phyloP scores from a whole-genome alignment of 1,284 basidiomycete species.

The Marasmius oreades region DNA sequence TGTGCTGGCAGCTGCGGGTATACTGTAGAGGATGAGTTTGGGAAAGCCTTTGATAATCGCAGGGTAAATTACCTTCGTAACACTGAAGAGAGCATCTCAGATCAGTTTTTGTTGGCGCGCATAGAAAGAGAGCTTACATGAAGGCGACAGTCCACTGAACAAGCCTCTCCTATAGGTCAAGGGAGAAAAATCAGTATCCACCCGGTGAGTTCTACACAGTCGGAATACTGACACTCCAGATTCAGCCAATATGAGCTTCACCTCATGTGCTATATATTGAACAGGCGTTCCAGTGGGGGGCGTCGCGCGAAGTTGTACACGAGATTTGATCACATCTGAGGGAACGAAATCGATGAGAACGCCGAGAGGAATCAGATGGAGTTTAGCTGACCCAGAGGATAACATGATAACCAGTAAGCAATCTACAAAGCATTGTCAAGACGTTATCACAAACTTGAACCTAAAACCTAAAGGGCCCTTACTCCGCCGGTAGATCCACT shows the following conservation, averaged over 20 bases:
- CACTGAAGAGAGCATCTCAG: constrained; percentile 30
- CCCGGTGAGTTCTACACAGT: neutral
- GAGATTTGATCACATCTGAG: constrained; percentile 87
- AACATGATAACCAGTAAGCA: constrained; percentile 92
- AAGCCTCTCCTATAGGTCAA: constrained; percentile 51
- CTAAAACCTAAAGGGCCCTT: constrained; percentile 27
- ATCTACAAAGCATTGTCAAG: constrained; percentile 41
- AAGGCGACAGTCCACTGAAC: constrained; percentile 72
- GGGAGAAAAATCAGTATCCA: constrained; percentile 9
- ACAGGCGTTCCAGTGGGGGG: constrained; percentile 79
- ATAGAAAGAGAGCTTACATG: constrained; percentile 47
- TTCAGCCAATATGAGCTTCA: constrained; percentile 67
- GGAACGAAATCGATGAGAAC: neutral
- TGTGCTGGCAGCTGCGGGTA: constrained; percentile 88
- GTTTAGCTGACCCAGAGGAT: constrained; percentile 64
- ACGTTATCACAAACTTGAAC: neutral
- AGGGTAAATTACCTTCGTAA: constrained; percentile 48
- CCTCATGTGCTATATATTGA: constrained; percentile 77
- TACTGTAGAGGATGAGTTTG: constrained; percentile 40
- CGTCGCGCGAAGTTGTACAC: constrained; percentile 75
- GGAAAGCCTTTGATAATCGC: constrained; percentile 10
- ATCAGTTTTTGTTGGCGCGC: neutral
- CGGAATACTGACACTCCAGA: constrained; percentile 66
- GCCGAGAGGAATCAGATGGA: neutral
- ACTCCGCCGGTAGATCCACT: constrained; percentile 90